Conservation (phyloP, 495 filamentous ascomycete genomes). For the Pyrenopolyporus hunteri region DNA sequence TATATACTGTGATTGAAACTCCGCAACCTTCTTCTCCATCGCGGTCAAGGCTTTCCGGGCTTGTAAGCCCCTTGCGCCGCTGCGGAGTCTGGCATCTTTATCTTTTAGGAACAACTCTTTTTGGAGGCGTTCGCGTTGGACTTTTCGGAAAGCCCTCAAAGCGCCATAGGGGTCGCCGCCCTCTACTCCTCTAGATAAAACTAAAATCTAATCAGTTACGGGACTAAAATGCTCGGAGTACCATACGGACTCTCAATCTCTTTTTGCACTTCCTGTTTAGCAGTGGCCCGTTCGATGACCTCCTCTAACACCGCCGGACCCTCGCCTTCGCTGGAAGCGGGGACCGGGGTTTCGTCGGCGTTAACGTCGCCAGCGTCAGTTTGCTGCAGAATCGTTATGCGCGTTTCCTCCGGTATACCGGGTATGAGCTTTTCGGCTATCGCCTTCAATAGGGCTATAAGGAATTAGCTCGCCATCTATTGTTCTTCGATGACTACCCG, state of each 20-base stretch:
- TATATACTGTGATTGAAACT: conserved; percentile 60
- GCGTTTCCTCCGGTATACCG: conserved; percentile 70
- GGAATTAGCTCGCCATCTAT: conserved; percentile 8
- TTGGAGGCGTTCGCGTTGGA: conserved; percentile 64
- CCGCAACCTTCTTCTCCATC: conserved; percentile 66
- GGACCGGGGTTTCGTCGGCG: conserved; percentile 27
- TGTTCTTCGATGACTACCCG: background rate
- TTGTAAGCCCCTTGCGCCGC: conserved; percentile 72
- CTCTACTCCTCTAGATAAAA: conserved; percentile 46
- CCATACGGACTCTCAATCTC: conserved; percentile 61
- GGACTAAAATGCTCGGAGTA: background rate
- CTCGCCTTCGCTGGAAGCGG: background rate
- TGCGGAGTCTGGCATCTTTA: conserved; percentile 73
- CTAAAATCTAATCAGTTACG: conserved; percentile 56
- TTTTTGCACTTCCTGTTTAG: conserved; percentile 61
- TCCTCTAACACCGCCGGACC: conserved; percentile 64
- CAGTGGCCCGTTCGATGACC: conserved; percentile 69
- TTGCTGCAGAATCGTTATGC: conserved; percentile 76
- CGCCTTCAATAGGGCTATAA: conserved; percentile 69
- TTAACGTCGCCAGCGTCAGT: conserved; percentile 52
- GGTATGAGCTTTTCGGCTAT: conserved; percentile 81
- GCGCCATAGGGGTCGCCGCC: conserved; percentile 59
- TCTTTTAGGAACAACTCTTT: conserved; percentile 68
- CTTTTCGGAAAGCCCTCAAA: conserved; percentile 62
- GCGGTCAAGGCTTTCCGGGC: conserved; percentile 72